Percentiles rank a stretch among this genome's conserved stretches.
These are phyloP conservation scores for Entomortierella parvispora DNA, from an alignment of 192 early-diverging fungal genomes.

Conservation along the genomic window DNA sequence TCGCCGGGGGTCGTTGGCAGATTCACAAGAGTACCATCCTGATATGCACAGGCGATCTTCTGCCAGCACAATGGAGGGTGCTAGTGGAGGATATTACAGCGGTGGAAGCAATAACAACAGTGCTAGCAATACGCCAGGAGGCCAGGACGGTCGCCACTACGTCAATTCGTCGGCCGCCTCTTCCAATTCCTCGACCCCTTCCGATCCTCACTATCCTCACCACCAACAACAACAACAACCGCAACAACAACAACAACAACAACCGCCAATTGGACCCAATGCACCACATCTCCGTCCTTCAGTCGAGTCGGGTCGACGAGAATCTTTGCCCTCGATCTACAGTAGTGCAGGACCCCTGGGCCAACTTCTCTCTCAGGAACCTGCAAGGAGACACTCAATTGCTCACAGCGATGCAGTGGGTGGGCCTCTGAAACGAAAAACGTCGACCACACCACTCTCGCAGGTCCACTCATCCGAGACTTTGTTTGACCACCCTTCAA, in stretches of 20 bases:
- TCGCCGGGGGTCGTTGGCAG: slow-evolving; percentile 31
- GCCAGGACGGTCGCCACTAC: not conserved
- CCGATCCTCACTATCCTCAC: too few species aligned
- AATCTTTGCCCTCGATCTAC: slow-evolving; percentile 43
- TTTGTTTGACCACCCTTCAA: slow-evolving; percentile 30
- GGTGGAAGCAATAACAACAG: slow-evolving; percentile 1
- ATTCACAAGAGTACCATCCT: slow-evolving; percentile 18
- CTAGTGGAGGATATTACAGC: slow-evolving; percentile 2
- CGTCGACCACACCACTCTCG: slow-evolving; percentile 42
- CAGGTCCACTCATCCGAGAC: slow-evolving; percentile 39
- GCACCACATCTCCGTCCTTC: slow-evolving; percentile 1
- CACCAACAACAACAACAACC: slow-evolving; percentile 8
- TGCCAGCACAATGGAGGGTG: not conserved
- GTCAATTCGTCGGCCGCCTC: not conserved
- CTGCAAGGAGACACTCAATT: slow-evolving; percentile 38
- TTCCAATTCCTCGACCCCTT: not conserved
- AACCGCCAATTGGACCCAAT: not conserved
- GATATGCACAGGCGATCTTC: slow-evolving; percentile 31
- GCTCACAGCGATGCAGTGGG: slow-evolving; percentile 32
- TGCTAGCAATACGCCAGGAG: not conserved
- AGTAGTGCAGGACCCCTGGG: slow-evolving; percentile 44
- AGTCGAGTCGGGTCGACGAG: slow-evolving; percentile 12
- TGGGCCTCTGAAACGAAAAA: slow-evolving; percentile 44
- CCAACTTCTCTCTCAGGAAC: slow-evolving; percentile 41
- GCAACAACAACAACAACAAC: slow-evolving; percentile 3